Base-by-base conservation (phyloP, 1,139 yeast species). In the Yamadazyma spencermartinsiae region DNA sequence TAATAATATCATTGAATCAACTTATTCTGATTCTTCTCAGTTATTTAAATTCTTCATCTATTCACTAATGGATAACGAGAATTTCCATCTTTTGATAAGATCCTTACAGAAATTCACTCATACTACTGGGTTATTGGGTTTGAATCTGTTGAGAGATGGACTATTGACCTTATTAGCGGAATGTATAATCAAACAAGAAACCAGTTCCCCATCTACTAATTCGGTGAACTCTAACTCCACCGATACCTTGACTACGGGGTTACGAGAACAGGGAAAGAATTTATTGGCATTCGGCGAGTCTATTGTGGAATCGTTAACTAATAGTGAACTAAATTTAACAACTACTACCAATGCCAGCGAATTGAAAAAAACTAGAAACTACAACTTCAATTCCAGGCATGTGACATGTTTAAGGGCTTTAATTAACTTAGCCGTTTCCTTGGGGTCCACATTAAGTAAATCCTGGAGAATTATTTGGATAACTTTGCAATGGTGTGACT, bases 61-160 rank as follows among this genome's bases (percentile, higher is more conserved):
- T 48, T 76, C 89, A 0, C 68, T 82, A 2, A 63, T 86, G 58
- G 95, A 88, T 51, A 72, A 74, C 40, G 90, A 84, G 15, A 55
- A 79, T 17, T 72, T 86, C 54, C 86, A 84, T 43, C 61, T 67
- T 10, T 52, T 80, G 12, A 79, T 89, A 2, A 68, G 95, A 34
- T 76, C 95, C 0, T 68, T 86, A 7, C 97, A 90, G 56, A 82
- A 82, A 45, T 70, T 86, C 37, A 78, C 95, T 4, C 96, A 89
- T 54, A 80, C 92, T 0, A 73, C 92, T 0, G 97, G 97, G 0
- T 64, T 86, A n/a, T 61, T 89, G 23, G 80, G 80, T 0, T 56
- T 84, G 15, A 53, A 60, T 1, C 63, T 65, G 0, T 69, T 82
- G 11, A 65, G 95, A 37, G 86, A 86, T 53, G 74, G 78, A 2